These are phyloP conservation scores for Acacia confusa DNA, from an alignment of 306 rosid species.

Conservation along the genomic window DNA sequence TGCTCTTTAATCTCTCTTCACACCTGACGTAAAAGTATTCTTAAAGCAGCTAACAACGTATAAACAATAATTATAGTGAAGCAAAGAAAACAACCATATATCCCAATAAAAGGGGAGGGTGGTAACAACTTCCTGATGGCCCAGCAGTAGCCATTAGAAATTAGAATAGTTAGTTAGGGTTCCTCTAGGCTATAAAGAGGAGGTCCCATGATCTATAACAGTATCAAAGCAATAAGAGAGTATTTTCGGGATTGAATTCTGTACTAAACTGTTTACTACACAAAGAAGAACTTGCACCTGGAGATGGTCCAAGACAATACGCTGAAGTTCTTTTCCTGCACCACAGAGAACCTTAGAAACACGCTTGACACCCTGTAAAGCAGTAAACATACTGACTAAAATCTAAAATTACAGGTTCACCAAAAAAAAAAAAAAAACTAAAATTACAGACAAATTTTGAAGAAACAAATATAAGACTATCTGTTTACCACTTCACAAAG, in stretches of 20 bases:
- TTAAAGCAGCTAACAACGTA: not conserved
- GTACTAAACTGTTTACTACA: not conserved
- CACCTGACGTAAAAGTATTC: not conserved
- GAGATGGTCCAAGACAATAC: conserved; percentile 81
- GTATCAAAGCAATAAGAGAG: not conserved
- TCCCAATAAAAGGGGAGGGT: not conserved
- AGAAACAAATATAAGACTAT: conserved; percentile 26
- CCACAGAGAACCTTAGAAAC: conserved; percentile 80
- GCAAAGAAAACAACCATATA: not conserved
- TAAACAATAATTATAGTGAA: not conserved
- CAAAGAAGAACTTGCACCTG: conserved; percentile 61
- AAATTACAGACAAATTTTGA: conserved; percentile 17
- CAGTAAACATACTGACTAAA: conserved; percentile 41
- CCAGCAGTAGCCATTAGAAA: not conserved
- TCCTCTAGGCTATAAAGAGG: not conserved
- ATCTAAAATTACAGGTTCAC: conserved; percentile 12
- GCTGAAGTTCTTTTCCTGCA: conserved; percentile 96
- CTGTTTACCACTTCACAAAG: conserved; percentile 84
- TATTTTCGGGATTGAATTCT: not conserved
- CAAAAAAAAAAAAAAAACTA: not conserved
- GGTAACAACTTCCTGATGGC: not conserved
- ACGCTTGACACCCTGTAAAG: conserved; percentile 82
- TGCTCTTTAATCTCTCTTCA: not conserved
- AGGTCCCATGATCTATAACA: not conserved
- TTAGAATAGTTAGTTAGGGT: not conserved